These are phyloP conservation scores for barrel medic (Medicago truncatula) DNA, from an alignment of 306 rosid genomes.

Conservation along the genomic window DNA sequence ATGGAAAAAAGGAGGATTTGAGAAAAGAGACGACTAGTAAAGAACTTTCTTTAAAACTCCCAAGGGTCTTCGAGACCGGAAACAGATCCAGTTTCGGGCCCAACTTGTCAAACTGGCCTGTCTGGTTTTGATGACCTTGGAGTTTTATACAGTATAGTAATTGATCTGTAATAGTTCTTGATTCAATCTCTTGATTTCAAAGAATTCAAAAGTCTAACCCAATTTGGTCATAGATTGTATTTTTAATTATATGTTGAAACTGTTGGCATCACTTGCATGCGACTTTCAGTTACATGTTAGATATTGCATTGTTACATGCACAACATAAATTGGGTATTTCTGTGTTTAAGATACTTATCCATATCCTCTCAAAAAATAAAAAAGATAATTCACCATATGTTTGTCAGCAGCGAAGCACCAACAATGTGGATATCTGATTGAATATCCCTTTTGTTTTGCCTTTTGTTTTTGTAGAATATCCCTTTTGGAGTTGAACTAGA, in stretches of 20 bases:
- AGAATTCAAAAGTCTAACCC: conserved; percentile 9
- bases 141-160: background rate
- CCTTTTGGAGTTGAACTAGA: conserved; percentile 64
- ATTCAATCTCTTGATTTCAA: conserved; percentile 20
- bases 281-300: conserved; percentile 29
- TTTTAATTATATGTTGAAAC: conserved; percentile 18
- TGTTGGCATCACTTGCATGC: conserved; percentile 6
- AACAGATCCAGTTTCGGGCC: too few relatives aligned
- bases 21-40: too few relatives aligned
- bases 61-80: too few relatives aligned
- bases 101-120: too few relatives aligned
- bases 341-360: conserved; percentile 20
- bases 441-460: conserved; percentile 21
- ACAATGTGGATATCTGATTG: conserved; percentile 22
- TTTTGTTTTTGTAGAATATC: conserved; percentile 57
- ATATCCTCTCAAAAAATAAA: too few relatives aligned
- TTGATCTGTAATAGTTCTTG: conserved; percentile 26
- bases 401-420: conserved; percentile 9
- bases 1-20: too few relatives aligned
- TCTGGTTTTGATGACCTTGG: too few relatives aligned
- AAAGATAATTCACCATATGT: background rate
- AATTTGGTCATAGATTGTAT: conserved; percentile 1
- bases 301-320: conserved; percentile 7
- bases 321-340: background rate
- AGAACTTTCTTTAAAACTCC: too few relatives aligned